Evolutionary conservation across 345 rosid species (phyloP).

Genomic region (Noccaea caerulescens): DNA sequence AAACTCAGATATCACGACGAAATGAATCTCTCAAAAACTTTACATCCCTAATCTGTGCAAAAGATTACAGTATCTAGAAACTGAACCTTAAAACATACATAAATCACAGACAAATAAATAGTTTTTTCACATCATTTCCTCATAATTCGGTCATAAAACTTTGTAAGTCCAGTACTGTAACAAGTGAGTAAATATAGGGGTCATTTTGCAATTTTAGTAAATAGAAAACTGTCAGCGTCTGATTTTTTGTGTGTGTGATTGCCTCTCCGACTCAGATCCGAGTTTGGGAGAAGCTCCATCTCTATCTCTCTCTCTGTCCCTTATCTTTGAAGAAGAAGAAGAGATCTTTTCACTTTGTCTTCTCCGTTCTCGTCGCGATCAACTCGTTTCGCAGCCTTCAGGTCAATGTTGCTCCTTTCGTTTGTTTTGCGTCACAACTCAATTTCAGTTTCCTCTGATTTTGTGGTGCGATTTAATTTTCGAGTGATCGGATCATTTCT

Average conservation of each 20-base stretch:
- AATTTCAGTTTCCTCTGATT: background rate
- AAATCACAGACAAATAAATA: too few relatives aligned
- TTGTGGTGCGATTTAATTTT: background rate
- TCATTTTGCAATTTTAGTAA: background rate
- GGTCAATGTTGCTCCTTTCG: constrained; percentile 22
- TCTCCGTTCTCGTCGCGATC: constrained; percentile 21
- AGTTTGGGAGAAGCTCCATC: constrained; percentile 30
- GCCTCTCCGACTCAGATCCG: constrained; percentile 29
- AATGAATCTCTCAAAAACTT: too few relatives aligned
- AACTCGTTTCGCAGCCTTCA: constrained; percentile 17
- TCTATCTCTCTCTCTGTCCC: background rate
- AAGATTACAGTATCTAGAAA: background rate
- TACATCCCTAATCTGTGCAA: too few relatives aligned
- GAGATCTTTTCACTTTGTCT: constrained; percentile 30
- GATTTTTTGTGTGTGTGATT: constrained; percentile 19
- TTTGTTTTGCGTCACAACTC: background rate
- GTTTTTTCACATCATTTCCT: background rate
- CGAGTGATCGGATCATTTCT: constrained; percentile 20
- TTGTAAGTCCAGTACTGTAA: background rate
- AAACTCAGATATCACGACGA: too few relatives aligned
- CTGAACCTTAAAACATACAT: background rate
- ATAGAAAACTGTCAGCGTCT: constrained; percentile 12
- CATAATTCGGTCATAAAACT: background rate
- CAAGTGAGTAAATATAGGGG: constrained; percentile 10
- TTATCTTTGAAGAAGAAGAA: constrained; percentile 30